These are phyloP conservation scores for Diaporthe eres DNA, from an alignment of 2,329 filamentous ascomycete genomes.

Conservation along the genomic window DNA sequence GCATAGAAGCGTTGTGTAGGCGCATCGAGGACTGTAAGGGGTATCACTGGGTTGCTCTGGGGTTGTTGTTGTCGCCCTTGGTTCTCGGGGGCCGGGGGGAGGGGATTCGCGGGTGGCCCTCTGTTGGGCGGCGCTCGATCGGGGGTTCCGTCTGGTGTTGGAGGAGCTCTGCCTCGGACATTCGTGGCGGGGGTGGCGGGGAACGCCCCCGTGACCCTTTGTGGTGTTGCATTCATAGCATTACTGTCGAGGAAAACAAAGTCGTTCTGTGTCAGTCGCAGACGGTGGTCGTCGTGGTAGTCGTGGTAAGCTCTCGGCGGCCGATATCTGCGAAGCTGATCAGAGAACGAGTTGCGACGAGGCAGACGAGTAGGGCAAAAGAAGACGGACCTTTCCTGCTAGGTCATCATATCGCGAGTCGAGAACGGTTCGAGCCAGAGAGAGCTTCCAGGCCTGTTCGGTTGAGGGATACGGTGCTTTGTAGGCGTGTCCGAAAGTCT, in stretches of 20 bases:
- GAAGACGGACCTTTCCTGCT: constrained; percentile 38
- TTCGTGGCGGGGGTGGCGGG: constrained; percentile 42
- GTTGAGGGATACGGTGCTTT: not conserved
- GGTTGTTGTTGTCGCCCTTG: constrained; percentile 55
- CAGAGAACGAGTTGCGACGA: constrained; percentile 24
- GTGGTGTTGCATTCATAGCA: constrained; percentile 42
- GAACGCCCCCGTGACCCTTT: constrained; percentile 41
- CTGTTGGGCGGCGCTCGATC: constrained; percentile 21
- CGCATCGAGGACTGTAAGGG: constrained; percentile 85
- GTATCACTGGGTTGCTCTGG: constrained; percentile 76
- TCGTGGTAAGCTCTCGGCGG: constrained; percentile 41
- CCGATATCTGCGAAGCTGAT: constrained; percentile 38
- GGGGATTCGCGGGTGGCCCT: constrained; percentile 7
- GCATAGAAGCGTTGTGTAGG: constrained; percentile 93
- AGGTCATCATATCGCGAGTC: constrained; percentile 41
- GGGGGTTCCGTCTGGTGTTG: constrained; percentile 35
- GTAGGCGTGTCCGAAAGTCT: constrained; percentile 31
- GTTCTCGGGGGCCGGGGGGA: constrained; percentile 58
- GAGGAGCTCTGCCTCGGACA: constrained; percentile 41
- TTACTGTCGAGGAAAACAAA: constrained; percentile 33
- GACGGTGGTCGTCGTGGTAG: constrained; percentile 4
- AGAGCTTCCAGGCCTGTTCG: constrained; percentile 3
- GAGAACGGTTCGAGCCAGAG: constrained; percentile 10
- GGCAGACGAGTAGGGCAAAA: not conserved
- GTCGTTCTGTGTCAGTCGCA: constrained; percentile 9